Evolutionary conservation across 345 rosid species (phyloP), one percentile per base, ranked within the genome.

Genomic region (Diplotaxis tenuifolia): DNA sequence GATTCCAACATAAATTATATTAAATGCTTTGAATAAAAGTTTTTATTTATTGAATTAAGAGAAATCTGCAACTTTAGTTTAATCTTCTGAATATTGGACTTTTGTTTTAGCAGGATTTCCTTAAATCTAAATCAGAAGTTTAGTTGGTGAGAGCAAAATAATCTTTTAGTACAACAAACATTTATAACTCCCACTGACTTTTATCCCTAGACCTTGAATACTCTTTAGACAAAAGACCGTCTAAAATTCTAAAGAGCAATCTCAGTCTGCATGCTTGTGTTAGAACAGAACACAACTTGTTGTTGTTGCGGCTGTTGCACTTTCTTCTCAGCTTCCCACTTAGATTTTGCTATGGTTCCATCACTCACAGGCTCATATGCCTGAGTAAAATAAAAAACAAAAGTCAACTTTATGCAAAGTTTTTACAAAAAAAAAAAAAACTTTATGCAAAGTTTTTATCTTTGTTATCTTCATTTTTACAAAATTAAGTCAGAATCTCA

Each of bases 351-450:
- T 61, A 92, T 81, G 62, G 75, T 81, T 75, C 96, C 96, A 81
- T 86, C 97, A 79, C 77, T 86, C 77, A 87, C 90, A 22, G 96
- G 96, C 78, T 83, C 89, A 81, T 90, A 93, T 63, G 86, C 98
- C 98, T 93, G 69, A 71, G 54, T 36, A 59, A 62, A 6, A 68
- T 9, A 6, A 57, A 61, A 69, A 62, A 3, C 47, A 62, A 29
- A 63, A 42, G 5, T 55, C 18, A 2, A 42, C 57, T 38, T 21
- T 53, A 14, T 15, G 20, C 67, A 49, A 34, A 49, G 4, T 15
- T 56, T 70, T 32, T 65, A n/a, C n/a, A n/a, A n/a, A n/a, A n/a
- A n/a, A n/a, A n/a, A n/a, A n/a, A n/a, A n/a, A n/a, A n/a, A n/a
- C n/a, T n/a, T n/a, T n/a, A 36, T 19, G 53, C 67, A 49, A 34